Evolutionary conservation across 1,139 yeast genomes (phyloP), one percentile per base, ranked within the genome.

Genomic region (Zygosaccharomyces sapae): DNA sequence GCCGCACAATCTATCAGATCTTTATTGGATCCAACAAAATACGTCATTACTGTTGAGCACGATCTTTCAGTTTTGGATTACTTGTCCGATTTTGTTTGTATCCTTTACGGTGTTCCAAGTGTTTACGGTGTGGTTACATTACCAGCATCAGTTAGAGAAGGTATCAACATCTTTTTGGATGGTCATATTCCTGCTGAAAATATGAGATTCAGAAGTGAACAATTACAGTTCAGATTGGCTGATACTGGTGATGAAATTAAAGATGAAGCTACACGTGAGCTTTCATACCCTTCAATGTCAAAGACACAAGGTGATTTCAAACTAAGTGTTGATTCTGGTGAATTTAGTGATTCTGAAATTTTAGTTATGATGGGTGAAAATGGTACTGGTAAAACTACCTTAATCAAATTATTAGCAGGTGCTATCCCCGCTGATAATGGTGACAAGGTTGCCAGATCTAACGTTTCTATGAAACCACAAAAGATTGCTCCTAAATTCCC

Each of bases 301-400:
- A 90, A 88, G 76, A 89, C 97, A 43, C 90, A 89, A 76, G 98
- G 98, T 64, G 97, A 89, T 70, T 92, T 92, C 85, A 81, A 79
- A 64, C 77, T 92, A 68, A 74, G 71, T 52, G 84, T 92, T 53
- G 84, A 86, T 65, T 67, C 79, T 38, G 98, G 98, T 72, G 92
- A 86, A 52, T 92, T 90, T 72, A 85, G 95, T 51, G 95, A 92
- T 69, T 87, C 97, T 37, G 98, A 92, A 74, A 92, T 92, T 62
- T 79, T 92, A 65, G 98, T 92, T 51, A 88, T 92, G 97, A 90
- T 92, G 96, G 98, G 98, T 68, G 98, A 92, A 74, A 92, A 92
- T 69, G 98, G 98, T 75, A 92, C 98, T 20, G 98, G 98, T 76
- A 92, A 92, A 74, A 92, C 98, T 38, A 92, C 98, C 5, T 84